A percentile compares a stretch with the other conserved stretches of the same genome.
phyloP scores from a whole-genome alignment of 2,329 filamentous ascomycete species.

The Pestalotiopsis fici region DNA sequence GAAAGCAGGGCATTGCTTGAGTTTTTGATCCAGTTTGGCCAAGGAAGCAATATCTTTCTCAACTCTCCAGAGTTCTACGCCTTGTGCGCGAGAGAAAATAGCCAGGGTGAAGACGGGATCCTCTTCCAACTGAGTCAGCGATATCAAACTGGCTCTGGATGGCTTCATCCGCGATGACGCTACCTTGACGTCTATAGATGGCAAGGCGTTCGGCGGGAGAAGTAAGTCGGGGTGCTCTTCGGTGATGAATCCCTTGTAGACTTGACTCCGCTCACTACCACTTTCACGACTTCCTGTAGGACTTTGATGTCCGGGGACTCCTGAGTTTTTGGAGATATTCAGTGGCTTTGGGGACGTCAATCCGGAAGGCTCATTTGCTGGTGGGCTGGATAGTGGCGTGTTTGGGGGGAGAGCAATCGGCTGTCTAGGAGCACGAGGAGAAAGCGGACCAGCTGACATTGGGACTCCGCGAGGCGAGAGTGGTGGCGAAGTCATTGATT shows the following conservation, averaged over 20 bases:
- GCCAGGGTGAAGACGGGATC: conserved; percentile 94
- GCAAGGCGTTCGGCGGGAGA: conserved; percentile 84
- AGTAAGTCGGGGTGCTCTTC: conserved; percentile 87
- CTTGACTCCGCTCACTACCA: conserved; percentile 46
- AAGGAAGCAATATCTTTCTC: conserved; percentile 89
- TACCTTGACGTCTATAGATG: conserved; percentile 82
- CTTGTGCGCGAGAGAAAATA: conserved; percentile 74
- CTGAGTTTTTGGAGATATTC: conserved; percentile 36
- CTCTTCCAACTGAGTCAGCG: conserved; percentile 78
- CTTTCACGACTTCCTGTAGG: conserved; percentile 35
- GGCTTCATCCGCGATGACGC: conserved; percentile 95
- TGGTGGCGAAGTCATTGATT: conserved; percentile 62
- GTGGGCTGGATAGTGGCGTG: conserved; percentile 64
- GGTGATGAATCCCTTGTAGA: conserved; percentile 78
- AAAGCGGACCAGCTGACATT: conserved; percentile 58
- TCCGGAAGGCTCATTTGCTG: conserved; percentile 37
- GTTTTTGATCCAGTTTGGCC: conserved; percentile 75
- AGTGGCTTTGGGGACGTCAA: conserved; percentile 43
- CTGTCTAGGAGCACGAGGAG: conserved; percentile 73
- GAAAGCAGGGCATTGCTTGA: conserved; percentile 75
- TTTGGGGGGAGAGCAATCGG: conserved; percentile 72
- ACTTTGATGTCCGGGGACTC: conserved; percentile 24
- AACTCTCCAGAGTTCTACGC: conserved; percentile 84
- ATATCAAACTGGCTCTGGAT: conserved; percentile 81
- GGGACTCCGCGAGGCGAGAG: conserved; percentile 62